These are phyloP conservation scores for Metarhizium album DNA, from an alignment of 2,329 filamentous ascomycete species.

Conservation along the genomic window DNA sequence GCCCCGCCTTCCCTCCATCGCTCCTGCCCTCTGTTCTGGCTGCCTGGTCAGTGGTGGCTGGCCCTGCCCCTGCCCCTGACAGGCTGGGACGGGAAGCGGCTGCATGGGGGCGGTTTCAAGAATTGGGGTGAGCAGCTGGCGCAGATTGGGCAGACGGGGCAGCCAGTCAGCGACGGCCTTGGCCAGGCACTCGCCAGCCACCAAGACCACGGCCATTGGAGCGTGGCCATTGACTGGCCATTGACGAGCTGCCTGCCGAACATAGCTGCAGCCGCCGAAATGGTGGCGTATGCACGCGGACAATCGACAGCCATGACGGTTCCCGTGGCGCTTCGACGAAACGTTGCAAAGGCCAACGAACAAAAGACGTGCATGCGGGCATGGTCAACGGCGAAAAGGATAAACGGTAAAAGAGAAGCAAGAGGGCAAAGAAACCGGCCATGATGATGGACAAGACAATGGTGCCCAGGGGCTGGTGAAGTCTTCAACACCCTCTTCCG, in stretches of 20 bases:
- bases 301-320: neutral
- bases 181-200: neutral
- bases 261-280: neutral
- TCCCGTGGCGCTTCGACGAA: neutral
- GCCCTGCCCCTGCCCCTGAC: too few relatives aligned
- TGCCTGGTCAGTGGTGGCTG: too few relatives aligned
- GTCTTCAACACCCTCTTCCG: too few relatives aligned
- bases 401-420: neutral
- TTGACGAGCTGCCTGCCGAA: neutral
- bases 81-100: too few relatives aligned
- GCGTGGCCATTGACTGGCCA: neutral
- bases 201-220: too few relatives aligned
- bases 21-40: too few relatives aligned
- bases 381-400: neutral
- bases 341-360: neutral
- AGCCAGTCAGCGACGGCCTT: neutral
- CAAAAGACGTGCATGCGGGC: too few relatives aligned
- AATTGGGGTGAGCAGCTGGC: neutral
- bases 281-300: neutral
- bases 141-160: too few relatives aligned
- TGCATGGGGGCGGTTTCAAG: constrained; percentile 4
- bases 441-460: too few relatives aligned
- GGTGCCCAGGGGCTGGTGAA: too few relatives aligned
- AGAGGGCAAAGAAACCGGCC: neutral
- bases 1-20: too few relatives aligned